Base-by-base conservation (phyloP, 1,284 basidiomycete genomes). In the Ustilago bromivora region DNA sequence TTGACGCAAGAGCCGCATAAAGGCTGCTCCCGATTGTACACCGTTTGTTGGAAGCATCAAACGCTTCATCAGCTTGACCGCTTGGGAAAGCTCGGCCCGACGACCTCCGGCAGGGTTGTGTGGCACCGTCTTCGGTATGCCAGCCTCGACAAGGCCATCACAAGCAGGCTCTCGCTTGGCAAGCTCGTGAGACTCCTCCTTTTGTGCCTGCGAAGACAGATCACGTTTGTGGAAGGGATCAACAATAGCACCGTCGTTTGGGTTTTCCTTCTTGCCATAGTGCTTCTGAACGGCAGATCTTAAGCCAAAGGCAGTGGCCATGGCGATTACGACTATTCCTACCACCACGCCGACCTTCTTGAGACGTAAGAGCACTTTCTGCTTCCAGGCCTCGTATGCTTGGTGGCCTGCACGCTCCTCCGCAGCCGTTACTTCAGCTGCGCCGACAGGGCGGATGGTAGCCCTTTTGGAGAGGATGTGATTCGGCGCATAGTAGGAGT, bases 1-100 rank as follows among this genome's bases (percentile, higher is more conserved):
- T 46, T 66, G 58, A 28, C 57, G 43, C n/a, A 66, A 57, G 10
- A 66, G 5, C 10, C 36, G 52, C 15, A 66, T 13, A 15, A 43
- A 43, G 5, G 40, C 15, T 4, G 51, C 51, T 36, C 15, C 15
- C 32, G 5, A 9, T 40, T 5, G 40, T 11, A 41, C 32, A n/a
- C 38, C 28, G 3, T 4, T 4, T 19, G 9, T 2, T 2, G 10
- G 43, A 12, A 1, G 40, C 3, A 7, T 56, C 34, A 6, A 19
- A 17, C 34, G 54, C 54, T 11, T 41, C 40, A 15, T 46, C 19
- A 46, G 43, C 54, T 4, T 38, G 40, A 19, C 19, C 19, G 19
- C 23, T 23, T 23, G 23, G 23, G 23, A 23, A 23, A 23, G 23
- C 23, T 23, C 23, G 2, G 1, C 23, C 23, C 23, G 23, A 23